Percentiles rank a stretch among this genome's conserved stretches.
Evolutionary conservation across 768 basidiomycete species (phyloP).

Genomic region (Kwoniella newhampshirensis): DNA sequence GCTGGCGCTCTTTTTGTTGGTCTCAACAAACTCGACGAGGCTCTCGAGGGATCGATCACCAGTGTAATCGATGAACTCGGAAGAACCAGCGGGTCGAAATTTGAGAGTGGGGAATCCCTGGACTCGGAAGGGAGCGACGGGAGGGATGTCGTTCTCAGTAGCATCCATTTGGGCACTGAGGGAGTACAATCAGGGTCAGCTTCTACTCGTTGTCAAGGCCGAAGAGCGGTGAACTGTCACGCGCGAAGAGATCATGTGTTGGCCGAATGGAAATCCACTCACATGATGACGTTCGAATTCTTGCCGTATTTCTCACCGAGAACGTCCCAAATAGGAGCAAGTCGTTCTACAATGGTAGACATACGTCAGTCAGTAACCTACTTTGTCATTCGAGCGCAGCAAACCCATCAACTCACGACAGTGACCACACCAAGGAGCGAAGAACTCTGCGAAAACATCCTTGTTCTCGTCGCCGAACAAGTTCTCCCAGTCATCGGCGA

Average conservation of each 20-base stretch:
- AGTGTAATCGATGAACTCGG: conserved; percentile 86
- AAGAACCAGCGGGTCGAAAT: conserved; percentile 85
- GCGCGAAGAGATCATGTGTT: no score
- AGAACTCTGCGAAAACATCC: conserved; percentile 96
- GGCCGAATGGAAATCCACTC: no score
- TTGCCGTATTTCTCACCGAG: conserved; percentile 79
- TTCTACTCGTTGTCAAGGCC: not conserved
- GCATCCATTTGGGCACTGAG: conserved; percentile 85
- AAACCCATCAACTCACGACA: conserved; percentile 23
- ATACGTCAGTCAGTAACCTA: not conserved
- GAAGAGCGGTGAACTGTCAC: no score
- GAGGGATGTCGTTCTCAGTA: conserved; percentile 91
- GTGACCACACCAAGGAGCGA: conserved; percentile 80
- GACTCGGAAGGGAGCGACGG: conserved; percentile 81
- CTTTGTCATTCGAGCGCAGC: not conserved
- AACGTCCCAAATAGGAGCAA: conserved; percentile 89
- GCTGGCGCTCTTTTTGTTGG: conserved; percentile 67
- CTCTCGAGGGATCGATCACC: conserved; percentile 80
- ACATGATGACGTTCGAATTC: conserved; percentile 76
- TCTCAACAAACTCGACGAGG: conserved; percentile 77
- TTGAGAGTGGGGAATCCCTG: conserved; percentile 83
- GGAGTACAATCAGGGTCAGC: not conserved
- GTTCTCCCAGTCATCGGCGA: conserved; percentile 84
- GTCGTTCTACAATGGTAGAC: conserved; percentile 57
- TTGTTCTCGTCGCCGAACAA: conserved; percentile 79